Evolutionary conservation across 2,329 filamentous ascomycete species (phyloP).

Genomic region (Fusarium buharicum): DNA sequence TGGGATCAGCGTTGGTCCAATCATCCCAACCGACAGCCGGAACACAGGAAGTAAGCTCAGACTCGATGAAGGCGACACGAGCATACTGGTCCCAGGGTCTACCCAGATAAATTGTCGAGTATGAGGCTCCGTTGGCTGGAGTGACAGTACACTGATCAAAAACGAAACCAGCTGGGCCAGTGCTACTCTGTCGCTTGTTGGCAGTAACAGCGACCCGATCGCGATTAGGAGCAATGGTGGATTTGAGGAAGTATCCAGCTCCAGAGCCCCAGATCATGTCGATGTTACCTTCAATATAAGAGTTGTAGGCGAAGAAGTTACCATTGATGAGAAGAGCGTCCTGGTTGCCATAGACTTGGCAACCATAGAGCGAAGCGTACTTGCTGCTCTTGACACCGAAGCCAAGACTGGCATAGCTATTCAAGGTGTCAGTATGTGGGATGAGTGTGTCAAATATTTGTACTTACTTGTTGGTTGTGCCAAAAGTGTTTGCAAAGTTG

Average conservation of each 20-base stretch:
- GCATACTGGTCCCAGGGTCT: conserved; percentile 40
- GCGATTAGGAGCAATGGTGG: conserved; percentile 47
- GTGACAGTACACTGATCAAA: conserved; percentile 50
- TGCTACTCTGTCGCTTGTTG: conserved; percentile 53
- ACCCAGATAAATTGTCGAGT: conserved; percentile 37
- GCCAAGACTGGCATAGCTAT: conserved; percentile 57
- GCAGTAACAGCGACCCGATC: conserved; percentile 48
- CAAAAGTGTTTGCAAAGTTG: conserved; percentile 40
- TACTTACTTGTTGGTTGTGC: conserved; percentile 35
- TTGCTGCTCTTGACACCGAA: conserved; percentile 55
- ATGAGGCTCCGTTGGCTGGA: conserved; percentile 41
- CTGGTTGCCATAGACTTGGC: conserved; percentile 59
- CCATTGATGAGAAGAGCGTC: conserved; percentile 61
- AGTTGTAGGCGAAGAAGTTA: conserved; percentile 58
- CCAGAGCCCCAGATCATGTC: conserved; percentile 59
- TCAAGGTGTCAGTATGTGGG: not conserved
- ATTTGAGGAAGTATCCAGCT: conserved; percentile 56
- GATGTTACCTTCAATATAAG: conserved; percentile 59
- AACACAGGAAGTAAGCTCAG: conserved; percentile 25
- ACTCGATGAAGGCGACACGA: conserved; percentile 39
- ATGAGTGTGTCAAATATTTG: fast-evolving
- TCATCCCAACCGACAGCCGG: conserved; percentile 33
- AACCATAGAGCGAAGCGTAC: conserved; percentile 53
- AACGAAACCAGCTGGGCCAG: conserved; percentile 50
- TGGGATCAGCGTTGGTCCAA: conserved; percentile 38